Evolutionary conservation across 2,329 filamentous ascomycete genomes (phyloP), one percentile per base, ranked within the genome.

Genomic region (Colletotrichum musicola): DNA sequence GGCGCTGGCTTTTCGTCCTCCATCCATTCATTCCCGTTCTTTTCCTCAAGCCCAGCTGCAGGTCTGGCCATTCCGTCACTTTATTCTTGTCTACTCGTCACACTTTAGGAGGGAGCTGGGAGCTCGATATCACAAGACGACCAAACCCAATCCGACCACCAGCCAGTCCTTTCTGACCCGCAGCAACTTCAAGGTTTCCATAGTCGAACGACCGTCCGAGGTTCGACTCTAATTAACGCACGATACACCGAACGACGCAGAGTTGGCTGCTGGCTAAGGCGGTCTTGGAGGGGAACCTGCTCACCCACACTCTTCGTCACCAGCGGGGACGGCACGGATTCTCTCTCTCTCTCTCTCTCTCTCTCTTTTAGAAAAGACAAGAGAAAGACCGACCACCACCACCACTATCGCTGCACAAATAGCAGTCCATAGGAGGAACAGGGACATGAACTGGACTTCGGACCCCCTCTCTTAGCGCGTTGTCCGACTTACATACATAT

Each of bases 1-100:
- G 73, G 72, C 74, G 74, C 74, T 74, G 73, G 73, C 70, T 72
- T 71, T 68, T 73, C 71, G 69, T 73, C 71, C 64, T 73, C 56
- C 71, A 70, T 74, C 74, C 74, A 75, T 72, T 73, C 72, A 71
- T 72, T 72, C 71, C 58, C 64, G 58, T 57, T 64, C 64, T 54
- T 55, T 71, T 57, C 59, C 55, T 54, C 60, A 58, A 64, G 57
- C 60, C 64, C 53, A 64, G 56, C 68, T 72, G 70, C 70, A 72
- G 65, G 70, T 65, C 68, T 64, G 54, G 53, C 49, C 56, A 62
- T 68, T 69, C 50, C 66, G 56, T 71, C 68, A 69, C 70, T 53
- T 71, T 22, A 7, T 55, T 42, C 46, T 30, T 54, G 40, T 53
- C 46, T 59, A 20, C 47, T 40, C 60, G 50, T 62, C 46, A 64